Evolutionary conservation across 2,329 filamentous ascomycete species (phyloP).

Genomic region (Nigrograna mackinnonii): DNA sequence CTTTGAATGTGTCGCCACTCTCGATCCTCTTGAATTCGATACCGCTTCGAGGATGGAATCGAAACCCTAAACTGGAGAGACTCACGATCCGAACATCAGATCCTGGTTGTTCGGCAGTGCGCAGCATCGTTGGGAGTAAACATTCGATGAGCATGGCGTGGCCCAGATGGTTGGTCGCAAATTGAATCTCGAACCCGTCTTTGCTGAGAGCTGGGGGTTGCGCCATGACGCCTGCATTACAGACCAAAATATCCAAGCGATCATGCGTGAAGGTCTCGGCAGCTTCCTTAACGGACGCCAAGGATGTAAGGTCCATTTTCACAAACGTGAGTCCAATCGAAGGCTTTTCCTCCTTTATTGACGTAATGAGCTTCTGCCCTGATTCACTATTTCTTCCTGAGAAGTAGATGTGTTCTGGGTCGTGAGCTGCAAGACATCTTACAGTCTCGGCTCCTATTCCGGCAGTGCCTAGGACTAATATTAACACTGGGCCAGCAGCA

Average conservation of each 20-base stretch:
- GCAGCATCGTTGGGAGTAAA: constrained; percentile 43
- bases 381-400: constrained; percentile 42
- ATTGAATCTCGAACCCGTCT: constrained; percentile 53
- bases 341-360: constrained; percentile 29
- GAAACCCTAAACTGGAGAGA: constrained; percentile 31
- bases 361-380: constrained; percentile 35
- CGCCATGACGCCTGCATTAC: constrained; percentile 47
- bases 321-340: constrained; percentile 34
- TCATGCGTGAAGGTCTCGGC: constrained; percentile 23
- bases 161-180: constrained; percentile 53
- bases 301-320: constrained; percentile 38
- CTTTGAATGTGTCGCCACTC: constrained; percentile 11
- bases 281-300: constrained; percentile 35
- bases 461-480: constrained; percentile 42
- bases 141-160: constrained; percentile 48
- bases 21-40: constrained; percentile 30
- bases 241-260: constrained; percentile 46
- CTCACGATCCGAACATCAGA: constrained; percentile 49
- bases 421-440: constrained; percentile 43
- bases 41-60: constrained; percentile 18
- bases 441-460: constrained; percentile 48
- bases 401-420: constrained; percentile 48
- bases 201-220: constrained; percentile 32
- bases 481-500: no score
- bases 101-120: constrained; percentile 35